Evolutionary conservation across 768 basidiomycete species (phyloP), one percentile per base, ranked within the genome.

Genomic region (Mycena kentingensis): DNA sequence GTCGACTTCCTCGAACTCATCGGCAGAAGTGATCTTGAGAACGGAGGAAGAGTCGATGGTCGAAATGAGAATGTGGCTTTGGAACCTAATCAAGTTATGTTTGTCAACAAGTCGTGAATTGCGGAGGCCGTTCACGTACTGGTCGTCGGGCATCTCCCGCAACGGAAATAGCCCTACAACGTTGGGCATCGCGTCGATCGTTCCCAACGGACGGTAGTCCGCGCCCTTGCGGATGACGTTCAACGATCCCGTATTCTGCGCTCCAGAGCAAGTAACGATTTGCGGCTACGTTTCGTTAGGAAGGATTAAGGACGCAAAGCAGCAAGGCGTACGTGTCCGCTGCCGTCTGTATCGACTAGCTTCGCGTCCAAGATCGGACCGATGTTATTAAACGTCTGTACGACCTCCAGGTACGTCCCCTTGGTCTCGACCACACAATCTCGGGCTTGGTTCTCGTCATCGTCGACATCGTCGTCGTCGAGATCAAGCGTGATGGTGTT

Each of bases 201-300:
- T 67, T 0, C 84, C 87, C 11, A 80, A 61, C 60, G 87, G 85
- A 49, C 81, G 75, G 64, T 93, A 86, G 59, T 90, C 87, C 5
- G 91, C 90, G 2, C 93, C 93, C 50, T 84, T 90, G 54, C 90
- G 77, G 18, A 97, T 77, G 26, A 93, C 69, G 42, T 87, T 85
- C 15, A 97, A 62, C 10, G 86, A 84, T 2, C 94, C 93, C 2
- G 83, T 81, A 55, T 83, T 90, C 43, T 77, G 77, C 2, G 83
- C 88, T 5, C 94, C 94, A 3, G 91, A 94, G 61, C 90, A 91
- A 1, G 92, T 91, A 4, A 96, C 82, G 35, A 95, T 80, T 66
- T 89, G 85, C n/a, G 74, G 76, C 88, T 93, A 57, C 1, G 27
- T 27, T 32, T 16, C n/a, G 19, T 7, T 4, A 38, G 16, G 32